Evolutionary conservation across 345 rosid genomes (phyloP).

Genomic region (Noccaea bulbosa): DNA sequence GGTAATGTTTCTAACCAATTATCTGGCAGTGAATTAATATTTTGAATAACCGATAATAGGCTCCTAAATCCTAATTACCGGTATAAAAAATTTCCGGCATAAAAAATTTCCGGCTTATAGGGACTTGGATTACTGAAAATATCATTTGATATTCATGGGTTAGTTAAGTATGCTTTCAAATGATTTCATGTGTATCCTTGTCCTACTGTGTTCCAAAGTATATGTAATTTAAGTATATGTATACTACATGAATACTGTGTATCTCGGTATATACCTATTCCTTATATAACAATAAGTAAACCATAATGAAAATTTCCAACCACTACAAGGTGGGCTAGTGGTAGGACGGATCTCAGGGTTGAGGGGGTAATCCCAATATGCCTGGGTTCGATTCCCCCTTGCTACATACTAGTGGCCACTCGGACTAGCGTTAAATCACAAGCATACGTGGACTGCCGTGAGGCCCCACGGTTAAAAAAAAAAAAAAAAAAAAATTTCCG

Average conservation of each 20-base stretch:
- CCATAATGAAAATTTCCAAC: too few species aligned
- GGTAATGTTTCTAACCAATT: slow-evolving; percentile 45
- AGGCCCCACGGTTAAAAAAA: too few species aligned
- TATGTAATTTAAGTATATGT: not conserved
- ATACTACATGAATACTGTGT: not conserved
- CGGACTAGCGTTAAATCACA: too few species aligned
- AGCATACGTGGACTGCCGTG: too few species aligned
- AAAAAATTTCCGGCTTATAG: not conserved
- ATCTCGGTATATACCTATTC: not conserved
- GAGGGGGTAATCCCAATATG: too few species aligned
- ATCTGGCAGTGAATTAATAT: too few species aligned
- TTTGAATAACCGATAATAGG: not conserved
- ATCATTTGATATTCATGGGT: slow-evolving; percentile 45
- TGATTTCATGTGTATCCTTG: not conserved
- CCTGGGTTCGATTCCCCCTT: too few species aligned
- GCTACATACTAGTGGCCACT: too few species aligned
- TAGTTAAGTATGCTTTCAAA: slow-evolving; percentile 38
- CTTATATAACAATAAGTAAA: too few species aligned
- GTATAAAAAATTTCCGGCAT: not conserved
- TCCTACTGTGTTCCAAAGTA: not conserved
- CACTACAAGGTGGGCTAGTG: too few species aligned
- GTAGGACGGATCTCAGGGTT: too few species aligned
- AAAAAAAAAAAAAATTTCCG: too few species aligned
- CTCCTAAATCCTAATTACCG: not conserved
- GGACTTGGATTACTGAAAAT: slow-evolving; percentile 29